phyloP scores from a whole-genome alignment of 257 asterid genomes.

The Rehmannia glutinosa region DNA sequence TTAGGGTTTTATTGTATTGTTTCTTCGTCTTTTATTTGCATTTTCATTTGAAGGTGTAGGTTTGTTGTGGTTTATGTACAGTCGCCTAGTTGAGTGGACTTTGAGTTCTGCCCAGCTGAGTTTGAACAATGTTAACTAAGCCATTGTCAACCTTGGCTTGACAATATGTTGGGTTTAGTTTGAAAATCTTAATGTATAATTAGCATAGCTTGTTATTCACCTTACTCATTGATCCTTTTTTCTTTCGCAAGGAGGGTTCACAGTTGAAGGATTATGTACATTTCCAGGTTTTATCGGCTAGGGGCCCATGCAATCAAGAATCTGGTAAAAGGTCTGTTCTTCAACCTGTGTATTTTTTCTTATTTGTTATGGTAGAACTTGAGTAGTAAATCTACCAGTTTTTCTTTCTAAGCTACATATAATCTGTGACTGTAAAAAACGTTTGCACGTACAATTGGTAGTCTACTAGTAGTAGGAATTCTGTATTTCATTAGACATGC shows the following conservation, averaged over 20 bases:
- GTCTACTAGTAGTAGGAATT: too few relatives aligned
- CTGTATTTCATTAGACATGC: too few relatives aligned
- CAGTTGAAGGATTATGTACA: constrained; percentile 43
- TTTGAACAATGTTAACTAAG: background rate
- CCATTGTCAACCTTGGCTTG: background rate
- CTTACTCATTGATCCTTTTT: constrained; percentile 9
- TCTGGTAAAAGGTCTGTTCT: constrained; percentile 36
- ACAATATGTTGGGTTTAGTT: background rate
- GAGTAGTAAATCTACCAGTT: too few relatives aligned
- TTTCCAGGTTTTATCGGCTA: constrained; percentile 39
- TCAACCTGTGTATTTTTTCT: too few relatives aligned
- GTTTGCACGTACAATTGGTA: too few relatives aligned
- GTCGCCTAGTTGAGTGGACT: background rate
- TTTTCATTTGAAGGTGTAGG: background rate
- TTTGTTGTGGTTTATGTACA: background rate
- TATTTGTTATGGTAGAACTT: too few relatives aligned
- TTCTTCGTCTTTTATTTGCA: background rate
- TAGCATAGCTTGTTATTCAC: background rate
- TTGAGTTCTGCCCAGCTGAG: background rate
- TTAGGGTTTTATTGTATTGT: background rate
- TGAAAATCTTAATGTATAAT: background rate
- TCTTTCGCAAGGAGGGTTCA: constrained; percentile 12
- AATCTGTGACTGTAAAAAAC: too few relatives aligned
- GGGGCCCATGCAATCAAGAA: constrained; percentile 34
- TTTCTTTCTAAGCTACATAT: too few relatives aligned